A percentile compares a stretch with the other conserved stretches of the same genome.
phyloP scores from a whole-genome alignment of 2,329 filamentous ascomycete species.

The Pseudopithomyces chartarum region DNA sequence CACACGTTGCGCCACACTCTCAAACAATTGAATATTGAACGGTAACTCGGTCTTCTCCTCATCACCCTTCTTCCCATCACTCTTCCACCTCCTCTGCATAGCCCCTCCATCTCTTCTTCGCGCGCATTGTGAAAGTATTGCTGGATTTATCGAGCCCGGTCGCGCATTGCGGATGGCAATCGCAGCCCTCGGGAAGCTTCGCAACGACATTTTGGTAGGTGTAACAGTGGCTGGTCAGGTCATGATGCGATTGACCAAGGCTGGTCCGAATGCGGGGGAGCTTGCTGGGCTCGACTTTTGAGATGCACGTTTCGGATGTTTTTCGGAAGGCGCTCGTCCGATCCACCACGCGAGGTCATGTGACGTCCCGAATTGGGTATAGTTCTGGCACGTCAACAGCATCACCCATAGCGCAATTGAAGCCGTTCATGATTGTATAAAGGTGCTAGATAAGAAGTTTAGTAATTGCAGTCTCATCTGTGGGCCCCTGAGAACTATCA shows the following conservation, averaged over 20 bases:
- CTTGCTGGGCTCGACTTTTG: conserved; percentile 5
- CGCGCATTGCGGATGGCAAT: conserved; percentile 23
- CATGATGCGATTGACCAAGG: conserved; percentile 11
- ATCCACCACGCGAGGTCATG: background rate
- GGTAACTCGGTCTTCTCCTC: conserved; percentile 45
- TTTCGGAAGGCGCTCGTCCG: conserved; percentile 2
- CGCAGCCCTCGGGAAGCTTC: conserved; percentile 30
- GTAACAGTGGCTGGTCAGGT: conserved; percentile 17
- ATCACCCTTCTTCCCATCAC: conserved; percentile 35
- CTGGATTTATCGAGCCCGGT: conserved; percentile 9
- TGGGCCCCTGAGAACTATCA: no score
- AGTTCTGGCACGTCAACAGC: background rate
- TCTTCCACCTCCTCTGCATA: conserved; percentile 13
- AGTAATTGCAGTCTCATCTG: no score
- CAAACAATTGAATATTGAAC: conserved; percentile 66
- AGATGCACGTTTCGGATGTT: conserved; percentile 2
- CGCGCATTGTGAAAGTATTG: conserved; percentile 12
- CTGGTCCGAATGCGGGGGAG: conserved; percentile 5
- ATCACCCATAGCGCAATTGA: background rate
- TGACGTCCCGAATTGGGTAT: background rate
- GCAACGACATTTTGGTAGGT: conserved; percentile 33
- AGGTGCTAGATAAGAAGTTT: background rate
- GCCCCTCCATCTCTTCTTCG: conserved; percentile 15
- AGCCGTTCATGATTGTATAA: background rate
- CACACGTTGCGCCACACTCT: conserved; percentile 64